Conservation (phyloP, 2,329 filamentous ascomycete species). For the Alternaria conjuncta region DNA sequence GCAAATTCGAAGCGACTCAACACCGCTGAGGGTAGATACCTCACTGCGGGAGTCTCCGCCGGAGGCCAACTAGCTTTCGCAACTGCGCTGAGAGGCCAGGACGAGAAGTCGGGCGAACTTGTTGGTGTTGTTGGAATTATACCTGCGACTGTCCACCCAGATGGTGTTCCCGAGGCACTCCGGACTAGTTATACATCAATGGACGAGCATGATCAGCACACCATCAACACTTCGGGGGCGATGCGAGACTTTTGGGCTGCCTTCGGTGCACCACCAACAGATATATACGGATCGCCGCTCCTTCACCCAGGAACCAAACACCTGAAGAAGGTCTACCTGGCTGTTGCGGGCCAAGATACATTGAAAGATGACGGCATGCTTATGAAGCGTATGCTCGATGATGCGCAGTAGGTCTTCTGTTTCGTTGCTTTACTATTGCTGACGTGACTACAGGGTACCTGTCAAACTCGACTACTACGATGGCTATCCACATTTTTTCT, state of each 20-base stretch:
- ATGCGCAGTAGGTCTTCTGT: slow-evolving; percentile 27
- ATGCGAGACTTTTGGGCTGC: slow-evolving; percentile 47
- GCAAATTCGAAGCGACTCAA: slow-evolving; percentile 32
- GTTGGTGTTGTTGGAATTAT: slow-evolving; percentile 49
- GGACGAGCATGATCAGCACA: slow-evolving; percentile 46
- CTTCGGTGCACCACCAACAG: slow-evolving; percentile 39
- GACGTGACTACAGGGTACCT: slow-evolving; percentile 32
- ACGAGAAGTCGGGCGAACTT: slow-evolving; percentile 44
- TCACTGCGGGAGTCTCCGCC: slow-evolving; percentile 49
- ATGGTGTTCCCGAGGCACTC: slow-evolving; percentile 46
- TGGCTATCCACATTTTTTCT: slow-evolving; percentile 48
- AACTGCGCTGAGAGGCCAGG: slow-evolving; percentile 47
- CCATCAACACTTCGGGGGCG: slow-evolving; percentile 44
- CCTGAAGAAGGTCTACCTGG: slow-evolving; percentile 43
- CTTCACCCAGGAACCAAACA: slow-evolving; percentile 38
- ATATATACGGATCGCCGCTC: slow-evolving; percentile 43
- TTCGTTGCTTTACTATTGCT: background rate
- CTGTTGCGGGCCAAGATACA: slow-evolving; percentile 42
- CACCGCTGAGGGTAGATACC: slow-evolving; percentile 36
- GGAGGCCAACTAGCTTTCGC: slow-evolving; percentile 49
- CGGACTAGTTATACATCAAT: slow-evolving; percentile 44
- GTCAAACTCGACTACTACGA: slow-evolving; percentile 42
- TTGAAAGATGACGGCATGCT: slow-evolving; percentile 45
- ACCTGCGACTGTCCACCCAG: slow-evolving; percentile 47
- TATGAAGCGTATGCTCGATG: slow-evolving; percentile 39